Conservation (phyloP, 495 filamentous ascomycete genomes). For the Aspergillus ostianus region DNA sequence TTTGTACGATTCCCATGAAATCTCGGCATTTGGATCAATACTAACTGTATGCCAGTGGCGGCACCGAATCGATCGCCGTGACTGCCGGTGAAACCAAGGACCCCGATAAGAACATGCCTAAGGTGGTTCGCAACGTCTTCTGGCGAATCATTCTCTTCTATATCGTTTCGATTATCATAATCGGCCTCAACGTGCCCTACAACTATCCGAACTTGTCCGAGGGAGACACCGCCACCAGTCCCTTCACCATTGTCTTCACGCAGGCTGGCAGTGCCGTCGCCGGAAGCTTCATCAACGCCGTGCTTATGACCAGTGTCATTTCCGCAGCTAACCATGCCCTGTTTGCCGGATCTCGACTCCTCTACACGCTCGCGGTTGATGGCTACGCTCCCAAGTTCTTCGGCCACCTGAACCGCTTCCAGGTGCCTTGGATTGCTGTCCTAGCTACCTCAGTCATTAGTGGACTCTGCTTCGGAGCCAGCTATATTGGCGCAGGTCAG, state of each 20-base stretch:
- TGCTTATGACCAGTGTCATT: slow-evolving; percentile 53
- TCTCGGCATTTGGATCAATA: not conserved
- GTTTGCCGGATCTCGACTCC: slow-evolving; percentile 52
- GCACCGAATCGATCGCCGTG: slow-evolving; percentile 57
- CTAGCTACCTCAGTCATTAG: slow-evolving; percentile 54
- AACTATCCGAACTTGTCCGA: slow-evolving; percentile 43
- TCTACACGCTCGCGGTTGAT: slow-evolving; percentile 49
- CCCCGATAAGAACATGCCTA: slow-evolving; percentile 46
- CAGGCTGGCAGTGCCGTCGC: slow-evolving; percentile 47
- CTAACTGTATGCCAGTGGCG: slow-evolving; percentile 37
- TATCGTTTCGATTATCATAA: slow-evolving; percentile 47
- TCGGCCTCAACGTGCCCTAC: slow-evolving; percentile 56
- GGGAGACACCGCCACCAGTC: slow-evolving; percentile 42
- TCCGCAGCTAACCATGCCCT: slow-evolving; percentile 55
- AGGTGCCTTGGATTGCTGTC: slow-evolving; percentile 59
- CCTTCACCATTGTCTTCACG: slow-evolving; percentile 54
- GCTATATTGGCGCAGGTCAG: slow-evolving; percentile 59
- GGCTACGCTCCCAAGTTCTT: slow-evolving; percentile 50
- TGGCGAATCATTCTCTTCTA: slow-evolving; percentile 55
- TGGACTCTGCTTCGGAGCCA: slow-evolving; percentile 59
- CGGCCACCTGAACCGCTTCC: slow-evolving; percentile 50
- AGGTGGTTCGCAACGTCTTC: slow-evolving; percentile 52
- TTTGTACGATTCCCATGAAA: slow-evolving; percentile 29
- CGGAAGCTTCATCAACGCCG: slow-evolving; percentile 56
- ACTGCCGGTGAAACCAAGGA: slow-evolving; percentile 55